Evolutionary conservation across 371 early-diverging fungal genomes (phyloP).

Genomic region (Conidiobolus incongruus): DNA sequence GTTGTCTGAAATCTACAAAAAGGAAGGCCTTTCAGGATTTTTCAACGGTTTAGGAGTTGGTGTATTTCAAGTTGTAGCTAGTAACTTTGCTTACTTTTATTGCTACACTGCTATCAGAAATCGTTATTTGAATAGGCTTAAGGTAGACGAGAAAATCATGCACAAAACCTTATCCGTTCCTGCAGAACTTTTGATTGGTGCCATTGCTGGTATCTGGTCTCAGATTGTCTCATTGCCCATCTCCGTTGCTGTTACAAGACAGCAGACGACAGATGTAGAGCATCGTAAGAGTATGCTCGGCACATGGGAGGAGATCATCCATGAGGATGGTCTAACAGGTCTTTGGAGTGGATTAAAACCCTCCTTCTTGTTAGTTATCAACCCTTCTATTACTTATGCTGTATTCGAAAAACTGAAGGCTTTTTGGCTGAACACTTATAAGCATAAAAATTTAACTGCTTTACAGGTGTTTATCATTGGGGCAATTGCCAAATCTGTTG

Average conservation of each 20-base stretch:
- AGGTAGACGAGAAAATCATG: constrained; percentile 11
- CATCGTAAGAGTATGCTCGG: constrained; percentile 25
- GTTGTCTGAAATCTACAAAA: constrained; percentile 45
- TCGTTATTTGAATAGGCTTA: constrained; percentile 18
- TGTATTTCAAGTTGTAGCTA: constrained; percentile 64
- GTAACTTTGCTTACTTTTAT: constrained; percentile 89
- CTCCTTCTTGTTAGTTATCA: constrained; percentile 70
- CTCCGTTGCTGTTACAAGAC: constrained; percentile 65
- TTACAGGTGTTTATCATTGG: constrained; percentile 71
- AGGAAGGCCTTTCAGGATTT: constrained; percentile 75
- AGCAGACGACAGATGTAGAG: constrained; percentile 30
- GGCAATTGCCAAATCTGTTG: constrained; percentile 79
- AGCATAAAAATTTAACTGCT: constrained; percentile 26
- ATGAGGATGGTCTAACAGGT: constrained; percentile 63
- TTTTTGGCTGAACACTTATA: constrained; percentile 10
- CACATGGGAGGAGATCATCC: constrained; percentile 44
- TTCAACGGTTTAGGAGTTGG: constrained; percentile 81
- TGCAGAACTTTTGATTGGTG: constrained; percentile 72
- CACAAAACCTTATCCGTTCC: constrained; percentile 20
- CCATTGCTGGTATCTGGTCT: constrained; percentile 71
- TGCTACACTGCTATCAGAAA: constrained; percentile 63
- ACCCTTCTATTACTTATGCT: constrained; percentile 95
- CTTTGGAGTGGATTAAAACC: constrained; percentile 79
- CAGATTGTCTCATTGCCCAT: constrained; percentile 84
- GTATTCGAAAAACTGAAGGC: constrained; percentile 75